Evolutionary conservation across 768 basidiomycete species (phyloP).

Genomic region (Collybiopsis luxurians): DNA sequence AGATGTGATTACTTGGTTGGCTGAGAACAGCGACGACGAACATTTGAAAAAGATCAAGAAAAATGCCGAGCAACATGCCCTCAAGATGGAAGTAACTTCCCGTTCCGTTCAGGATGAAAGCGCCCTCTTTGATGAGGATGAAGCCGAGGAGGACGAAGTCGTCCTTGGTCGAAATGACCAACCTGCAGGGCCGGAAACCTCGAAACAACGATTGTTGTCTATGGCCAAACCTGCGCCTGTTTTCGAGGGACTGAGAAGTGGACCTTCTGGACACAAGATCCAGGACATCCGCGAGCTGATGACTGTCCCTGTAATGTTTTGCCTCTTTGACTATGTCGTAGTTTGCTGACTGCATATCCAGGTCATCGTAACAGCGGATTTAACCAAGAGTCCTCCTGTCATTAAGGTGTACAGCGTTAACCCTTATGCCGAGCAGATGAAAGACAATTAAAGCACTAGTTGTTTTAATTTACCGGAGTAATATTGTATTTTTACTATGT

Average conservation of each 20-base stretch:
- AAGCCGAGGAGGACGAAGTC: constrained; percentile 80
- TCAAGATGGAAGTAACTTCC: constrained; percentile 89
- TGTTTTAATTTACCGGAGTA: background rate
- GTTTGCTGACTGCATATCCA: constrained; percentile 25
- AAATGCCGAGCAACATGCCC: constrained; percentile 85
- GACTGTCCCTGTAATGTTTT: constrained; percentile 78
- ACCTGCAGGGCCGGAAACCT: constrained; percentile 50
- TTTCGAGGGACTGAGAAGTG: constrained; percentile 81
- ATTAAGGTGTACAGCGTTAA: constrained; percentile 98
- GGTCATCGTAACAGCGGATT: constrained; percentile 94
- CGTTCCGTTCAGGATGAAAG: constrained; percentile 85
- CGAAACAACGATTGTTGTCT: constrained; percentile 76
- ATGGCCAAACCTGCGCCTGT: constrained; percentile 70
- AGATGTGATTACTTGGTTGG: constrained; percentile 94
- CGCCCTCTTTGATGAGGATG: constrained; percentile 87
- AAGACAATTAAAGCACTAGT: constrained; percentile 18
- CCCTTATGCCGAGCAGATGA: constrained; percentile 71
- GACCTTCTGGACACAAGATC: constrained; percentile 81
- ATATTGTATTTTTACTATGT: constrained; percentile 6
- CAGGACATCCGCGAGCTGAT: constrained; percentile 94
- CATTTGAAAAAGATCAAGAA: constrained; percentile 94
- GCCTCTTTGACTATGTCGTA: background rate
- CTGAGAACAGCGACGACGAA: constrained; percentile 94
- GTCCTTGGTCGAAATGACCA: constrained; percentile 61
- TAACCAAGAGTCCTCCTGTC: constrained; percentile 94